Evolutionary conservation across 192 early-diverging fungal species (phyloP), one percentile per base, ranked within the genome.

Genomic region (Dimargaris cristalligena): DNA sequence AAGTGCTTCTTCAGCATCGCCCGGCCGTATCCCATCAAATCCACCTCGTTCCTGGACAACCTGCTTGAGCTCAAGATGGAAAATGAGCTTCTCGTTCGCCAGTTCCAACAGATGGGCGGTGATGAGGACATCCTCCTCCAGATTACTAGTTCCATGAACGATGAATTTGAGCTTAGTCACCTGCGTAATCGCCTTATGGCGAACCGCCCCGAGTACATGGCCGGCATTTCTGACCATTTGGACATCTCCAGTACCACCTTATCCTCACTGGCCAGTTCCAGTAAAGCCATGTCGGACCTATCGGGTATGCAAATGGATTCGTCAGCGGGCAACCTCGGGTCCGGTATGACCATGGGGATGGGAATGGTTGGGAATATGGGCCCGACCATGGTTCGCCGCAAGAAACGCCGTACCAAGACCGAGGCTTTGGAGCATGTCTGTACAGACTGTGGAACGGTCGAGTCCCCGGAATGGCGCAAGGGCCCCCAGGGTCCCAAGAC

Each of bases 401-500:
- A 71, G 65, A 72, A 72, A 34, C 64, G 48, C 22, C 48, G 48
- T 4, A 50, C 71, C 16, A 72, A 72, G 28, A 56, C 55, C 49
- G 71, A 56, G 1, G 60, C 61, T n/a, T 62, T 70, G 50, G 66
- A 76, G 48, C 69, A 68, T 62, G 69, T 74, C 13, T 76, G 74
- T 56, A 63, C 66, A 8, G 72, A 74, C 35, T 76, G 74, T 71
- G 74, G 71, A 49, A 74, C 69, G 29, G 66, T 66, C 3, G 62
- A 71, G 52, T 74, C 72, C n/a, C 74, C 74, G 28, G 74, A 76
- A 67, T 76, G 74, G 73, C 69, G 79, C 29, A 72, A 72, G 35
- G 79, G 79, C 0, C 79, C 79, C 16, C 75, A 77, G 44, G 79
- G 79, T 10, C 72, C 79, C 35, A 81, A 81, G 62, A 78, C 77